Evolutionary conservation across 2,329 filamentous ascomycete species (phyloP), one percentile per base, ranked within the genome.

Genomic region (Alternaria sp.): DNA sequence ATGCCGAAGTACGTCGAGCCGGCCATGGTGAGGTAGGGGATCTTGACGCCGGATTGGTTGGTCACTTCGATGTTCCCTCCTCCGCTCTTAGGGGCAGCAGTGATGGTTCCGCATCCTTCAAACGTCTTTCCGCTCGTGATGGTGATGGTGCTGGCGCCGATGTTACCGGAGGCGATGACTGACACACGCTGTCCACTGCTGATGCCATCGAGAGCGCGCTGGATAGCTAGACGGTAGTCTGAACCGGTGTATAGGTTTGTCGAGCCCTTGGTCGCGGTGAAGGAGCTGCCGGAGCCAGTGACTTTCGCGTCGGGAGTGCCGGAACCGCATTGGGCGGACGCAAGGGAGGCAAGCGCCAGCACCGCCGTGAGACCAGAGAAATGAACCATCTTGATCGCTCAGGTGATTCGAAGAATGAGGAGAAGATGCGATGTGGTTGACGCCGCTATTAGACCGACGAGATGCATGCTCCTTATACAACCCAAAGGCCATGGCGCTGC

Each of bases 1-100:
- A 88, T 69, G 3, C 85, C 86, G 59, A 88, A 88, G 74, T 88
- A 88, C 0, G 86, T 86, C 68, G 81, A 85, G 2, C 86, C 86
- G 4, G 86, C 87, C 85, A 88, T 85, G 56, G 75, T 85, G 5
- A 88, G 81, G 69, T 86, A 88, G 0, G 86, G 86, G 52, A 88
- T 88, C 45, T 82, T 76, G 15, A 87, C 86, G 62, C 82, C 82
- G 2, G 74, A 69, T 9, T 84, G 83, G 67, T 83, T 77, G 3
- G 83, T 79, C 0, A 82, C 82, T 74, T 88, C 86, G 52, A 88
- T 88, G 49, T 86, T 85, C 17, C 86, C 86, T 19, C 81, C 82
- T 1, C 83, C 85, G 36, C 71, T 68, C 5, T 75, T 80, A 59
- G 72, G 74, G 23, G 70, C 82, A 0, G 79, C 80, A 60, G 87